Base-by-base conservation (phyloP, 805 yeast species). In the Cyberlindnera saturnus region DNA sequence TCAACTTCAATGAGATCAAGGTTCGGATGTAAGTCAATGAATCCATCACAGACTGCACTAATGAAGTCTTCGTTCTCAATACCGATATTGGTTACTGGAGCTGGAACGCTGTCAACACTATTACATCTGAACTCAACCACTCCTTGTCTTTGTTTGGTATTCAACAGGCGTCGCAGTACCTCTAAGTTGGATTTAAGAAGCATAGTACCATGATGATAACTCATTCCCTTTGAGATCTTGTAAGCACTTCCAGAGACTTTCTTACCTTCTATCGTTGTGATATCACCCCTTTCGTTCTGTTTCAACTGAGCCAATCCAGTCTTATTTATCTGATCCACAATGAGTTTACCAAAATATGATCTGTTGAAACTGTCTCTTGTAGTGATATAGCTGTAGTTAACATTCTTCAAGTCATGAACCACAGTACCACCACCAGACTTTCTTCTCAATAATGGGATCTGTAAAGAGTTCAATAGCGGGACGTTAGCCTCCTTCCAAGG, bases 201-300 rank as follows among this genome's bases (percentile, higher is more conserved):
- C 96, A 93, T 86, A 0, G 99, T 93, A 0, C 97, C 99, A 65
- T 93, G 99, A 59, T 93, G 99, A 51, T 90, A 82, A 6, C 96
- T 80, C 52, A 79, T 79, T 0, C 93, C 90, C 39, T 75, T 73
- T 5, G 95, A 81, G 29, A 93, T 70, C 59, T 90, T 90, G 63
- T 77, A 93, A 0, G 99, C 97, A 7, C 96, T 86, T 0, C 99
- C 99, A 53, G 96, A 84, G 5, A 93, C 79, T 57, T 93, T 93
- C 3, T 62, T 19, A 60, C 66, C 66, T 14, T 55, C 56, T 1
- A 46, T 55, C 15, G 79, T 74, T 9, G 81, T 71, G 26, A 91
- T 82, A 59, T 93, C 99, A 28, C 96, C 95, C 38, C 97, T 72
- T 3, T 69, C 74, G 57, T 87, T 91, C 6, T 86, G 76, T 7